Percentiles rank a stretch among this genome's conserved stretches.
These are phyloP conservation scores for Rosa chinensis DNA, from an alignment of 306 rosid genomes.

Conservation along the genomic window DNA sequence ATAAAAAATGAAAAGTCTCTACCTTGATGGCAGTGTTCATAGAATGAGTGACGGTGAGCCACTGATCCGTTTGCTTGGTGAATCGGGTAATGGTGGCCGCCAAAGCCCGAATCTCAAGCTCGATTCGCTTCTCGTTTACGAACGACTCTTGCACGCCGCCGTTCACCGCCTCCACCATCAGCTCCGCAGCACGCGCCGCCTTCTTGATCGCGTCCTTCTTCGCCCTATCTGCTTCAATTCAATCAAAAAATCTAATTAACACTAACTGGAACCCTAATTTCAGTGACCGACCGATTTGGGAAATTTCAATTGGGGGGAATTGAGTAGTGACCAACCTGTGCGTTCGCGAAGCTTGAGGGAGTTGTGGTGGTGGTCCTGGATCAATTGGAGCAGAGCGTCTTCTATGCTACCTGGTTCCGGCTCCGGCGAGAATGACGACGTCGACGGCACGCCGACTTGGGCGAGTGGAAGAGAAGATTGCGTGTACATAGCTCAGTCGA, in stretches of 20 bases:
- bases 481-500: constrained; percentile 23
- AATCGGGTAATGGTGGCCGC: constrained; percentile 57
- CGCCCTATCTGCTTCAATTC: constrained; percentile 50
- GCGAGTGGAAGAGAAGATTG: constrained; percentile 23
- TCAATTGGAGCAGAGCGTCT: constrained; percentile 48
- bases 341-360: constrained; percentile 59
- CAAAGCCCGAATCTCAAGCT: constrained; percentile 69
- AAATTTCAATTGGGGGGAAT: not conserved
- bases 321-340: constrained; percentile 40
- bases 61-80: constrained; percentile 84
- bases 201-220: constrained; percentile 70
- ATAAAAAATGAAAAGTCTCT: not conserved
- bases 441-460: constrained; percentile 23
- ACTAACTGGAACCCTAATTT: not conserved
- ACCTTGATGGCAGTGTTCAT: constrained; percentile 86
- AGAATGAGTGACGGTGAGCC: constrained; percentile 75
- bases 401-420: constrained; percentile 52
- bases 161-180: constrained; percentile 80
- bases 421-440: constrained; percentile 22
- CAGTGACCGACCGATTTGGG: not conserved
- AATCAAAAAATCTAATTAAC: not conserved
- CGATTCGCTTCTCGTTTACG: constrained; percentile 73
- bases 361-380: constrained; percentile 48
- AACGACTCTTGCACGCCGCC: constrained; percentile 74
- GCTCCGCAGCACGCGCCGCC: constrained; percentile 60